Evolutionary conservation across 345 rosid species (phyloP).

Genomic region (Erucastrum elatum): DNA sequence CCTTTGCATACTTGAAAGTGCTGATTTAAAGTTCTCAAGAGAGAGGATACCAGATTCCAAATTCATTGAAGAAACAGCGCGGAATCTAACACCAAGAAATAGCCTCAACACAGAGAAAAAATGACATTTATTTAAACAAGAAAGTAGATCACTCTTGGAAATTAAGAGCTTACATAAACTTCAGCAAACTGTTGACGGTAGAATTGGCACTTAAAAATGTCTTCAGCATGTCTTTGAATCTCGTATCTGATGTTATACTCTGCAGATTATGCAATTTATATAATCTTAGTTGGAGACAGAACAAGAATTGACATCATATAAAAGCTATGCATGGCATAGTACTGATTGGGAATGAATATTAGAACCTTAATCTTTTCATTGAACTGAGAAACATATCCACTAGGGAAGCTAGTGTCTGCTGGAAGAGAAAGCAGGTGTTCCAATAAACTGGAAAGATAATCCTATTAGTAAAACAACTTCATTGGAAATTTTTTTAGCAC

Average conservation of each 20-base stretch:
- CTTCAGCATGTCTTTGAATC: conserved; percentile 65
- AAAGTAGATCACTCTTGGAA: conserved; percentile 22
- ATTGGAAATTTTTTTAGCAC: neutral
- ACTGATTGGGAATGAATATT: conserved; percentile 32
- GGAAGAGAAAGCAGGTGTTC: conserved; percentile 78
- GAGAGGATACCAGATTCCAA: conserved; percentile 67
- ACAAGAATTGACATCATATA: conserved; percentile 7
- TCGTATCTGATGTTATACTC: conserved; percentile 63
- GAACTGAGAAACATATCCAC: conserved; percentile 60
- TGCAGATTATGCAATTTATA: conserved; percentile 20
- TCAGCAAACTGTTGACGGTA: conserved; percentile 60
- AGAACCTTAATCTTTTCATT: conserved; percentile 73
- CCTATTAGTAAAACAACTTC: conserved; percentile 9
- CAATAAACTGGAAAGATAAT: conserved; percentile 60
- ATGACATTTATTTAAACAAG: conserved; percentile 8
- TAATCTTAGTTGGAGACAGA: neutral
- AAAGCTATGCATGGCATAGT: conserved; percentile 7
- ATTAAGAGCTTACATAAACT: conserved; percentile 65
- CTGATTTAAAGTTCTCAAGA: conserved; percentile 75
- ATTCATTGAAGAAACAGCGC: conserved; percentile 68
- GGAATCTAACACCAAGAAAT: conserved; percentile 55
- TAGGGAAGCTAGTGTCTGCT: conserved; percentile 60
- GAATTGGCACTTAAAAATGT: conserved; percentile 51
- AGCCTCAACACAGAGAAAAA: conserved; percentile 30
- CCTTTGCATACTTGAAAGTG: conserved; percentile 64